Evolutionary conservation across 176 grass and related monocot genomes (phyloP), one percentile per base, ranked within the genome.

Genomic region (Oryza punctata): DNA sequence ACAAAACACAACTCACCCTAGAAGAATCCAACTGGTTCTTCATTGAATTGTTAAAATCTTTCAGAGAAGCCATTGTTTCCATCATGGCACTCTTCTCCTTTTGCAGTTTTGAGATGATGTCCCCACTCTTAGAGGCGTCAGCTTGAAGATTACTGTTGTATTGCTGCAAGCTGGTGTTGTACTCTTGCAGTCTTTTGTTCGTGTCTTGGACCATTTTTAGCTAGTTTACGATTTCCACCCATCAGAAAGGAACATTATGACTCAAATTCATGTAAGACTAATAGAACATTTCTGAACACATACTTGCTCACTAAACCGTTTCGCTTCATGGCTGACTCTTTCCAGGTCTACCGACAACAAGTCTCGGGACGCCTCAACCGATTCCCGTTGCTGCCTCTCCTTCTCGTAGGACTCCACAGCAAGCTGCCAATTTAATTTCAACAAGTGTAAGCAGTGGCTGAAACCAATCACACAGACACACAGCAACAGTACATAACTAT

Each of bases 81-180:
- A 89, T 89, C 88, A 96, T 96, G 45, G 84, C 81, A 65, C 85
- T 99, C 84, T 96, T 99, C 72, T 99, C 97, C 65, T 84, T 92
- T 82, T 91, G 85, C 33, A 99, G 60, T 63, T 90, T 99, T 27
- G 90, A 91, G 14, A 96, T 94, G 10, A 65, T 61, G 38, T 96
- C 89, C 6, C 87, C 93, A 38, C 88, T 89, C 80, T 96, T 91
- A 10, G 84, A 73, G 37, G 84, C 90, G 65, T 96, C 97, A 81
- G 87, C 89, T 80, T 99, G 97, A 60, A 99, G 86, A 82, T 89
- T 99, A 81, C 88, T 92, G 82, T 96, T 99, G 81, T 99, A 99
- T 13, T 92, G 91, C 67, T 96, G 97, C 76, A 99, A 85, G 65
- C 91, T 99, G 25, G 87, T 77, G 54, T 92, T 99, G 82, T 99